Conservation (phyloP, 441 rosid genomes). For the Gossypium laxum region DNA sequence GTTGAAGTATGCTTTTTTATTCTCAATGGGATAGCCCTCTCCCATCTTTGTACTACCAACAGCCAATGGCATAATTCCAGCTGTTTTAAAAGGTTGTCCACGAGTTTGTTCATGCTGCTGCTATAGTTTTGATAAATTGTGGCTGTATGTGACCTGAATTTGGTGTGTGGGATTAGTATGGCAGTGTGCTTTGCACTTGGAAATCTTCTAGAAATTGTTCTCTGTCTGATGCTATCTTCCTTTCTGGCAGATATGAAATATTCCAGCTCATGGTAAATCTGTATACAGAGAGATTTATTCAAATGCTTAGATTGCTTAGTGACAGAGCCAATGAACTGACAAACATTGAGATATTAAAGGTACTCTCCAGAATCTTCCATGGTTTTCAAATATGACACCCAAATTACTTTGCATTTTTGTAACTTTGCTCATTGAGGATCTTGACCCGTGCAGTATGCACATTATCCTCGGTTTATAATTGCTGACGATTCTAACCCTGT, state of each 20-base stretch:
- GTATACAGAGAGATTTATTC: conserved; percentile 94
- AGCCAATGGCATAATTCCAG: background rate
- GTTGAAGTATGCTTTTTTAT: background rate
- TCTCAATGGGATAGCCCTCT: background rate
- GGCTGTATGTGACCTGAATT: conserved; percentile 1
- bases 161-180: conserved; percentile 1
- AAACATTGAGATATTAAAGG: conserved; percentile 96
- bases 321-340: conserved; percentile 79
- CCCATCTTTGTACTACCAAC: background rate
- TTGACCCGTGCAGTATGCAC: background rate
- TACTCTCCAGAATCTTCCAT: conserved; percentile 21
- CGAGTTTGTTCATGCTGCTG: conserved; percentile 1
- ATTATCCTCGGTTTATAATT: background rate
- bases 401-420: background rate
- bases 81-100: background rate
- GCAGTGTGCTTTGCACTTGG: background rate
- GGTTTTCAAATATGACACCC: conserved; percentile 5
- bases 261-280: conserved; percentile 97
- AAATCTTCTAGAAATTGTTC: background rate
- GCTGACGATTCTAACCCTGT: background rate
- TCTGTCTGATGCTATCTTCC: conserved; percentile 15
- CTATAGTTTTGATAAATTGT: background rate
- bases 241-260: conserved; percentile 80
- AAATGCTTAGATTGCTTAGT: conserved; percentile 95
- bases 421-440: background rate